These are phyloP conservation scores for Phytopythium delawarense DNA, from an alignment of 352 stramenopile species.

Conservation along the genomic window DNA sequence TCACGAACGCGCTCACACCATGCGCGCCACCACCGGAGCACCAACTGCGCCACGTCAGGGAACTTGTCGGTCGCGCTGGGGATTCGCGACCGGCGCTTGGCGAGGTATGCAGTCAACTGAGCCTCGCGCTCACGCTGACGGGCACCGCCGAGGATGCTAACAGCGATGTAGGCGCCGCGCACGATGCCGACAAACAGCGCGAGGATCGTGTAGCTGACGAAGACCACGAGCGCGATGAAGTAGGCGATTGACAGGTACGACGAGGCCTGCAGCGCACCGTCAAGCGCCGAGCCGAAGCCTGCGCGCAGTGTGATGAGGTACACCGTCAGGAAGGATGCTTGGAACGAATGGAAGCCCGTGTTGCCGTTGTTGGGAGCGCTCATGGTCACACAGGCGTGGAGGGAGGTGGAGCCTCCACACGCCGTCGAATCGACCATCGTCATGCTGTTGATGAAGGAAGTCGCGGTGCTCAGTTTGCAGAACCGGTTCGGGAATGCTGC, in stretches of 20 bases:
- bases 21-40: conserved; percentile 29
- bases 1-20: conserved; percentile 27
- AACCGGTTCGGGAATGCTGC: conserved; percentile 50
- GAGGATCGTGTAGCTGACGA: conserved; percentile 85
- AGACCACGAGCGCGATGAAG: conserved; percentile 77
- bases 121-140: conserved; percentile 27
- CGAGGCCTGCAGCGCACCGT: conserved; percentile 63
- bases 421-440: background rate
- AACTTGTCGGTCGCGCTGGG: conserved; percentile 52
- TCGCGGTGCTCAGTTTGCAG: conserved; percentile 26
- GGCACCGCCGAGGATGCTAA: conserved; percentile 40
- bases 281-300: conserved; percentile 71
- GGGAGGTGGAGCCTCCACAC: conserved; percentile 2
- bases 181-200: conserved; percentile 82
- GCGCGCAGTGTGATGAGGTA: conserved; percentile 77
- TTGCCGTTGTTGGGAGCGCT: conserved; percentile 61
- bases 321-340: conserved; percentile 76
- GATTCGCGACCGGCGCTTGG: conserved; percentile 49
- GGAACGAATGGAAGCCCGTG: conserved; percentile 81
- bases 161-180: conserved; percentile 69
- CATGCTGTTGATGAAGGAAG: conserved; percentile 13
- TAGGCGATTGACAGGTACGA: conserved; percentile 78
- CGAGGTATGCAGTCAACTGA: conserved; percentile 33
- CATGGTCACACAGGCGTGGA: conserved; percentile 56
- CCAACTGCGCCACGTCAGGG: conserved; percentile 50